Conservation (phyloP, 2,329 filamentous ascomycete genomes). For the Penicillium sp. region DNA sequence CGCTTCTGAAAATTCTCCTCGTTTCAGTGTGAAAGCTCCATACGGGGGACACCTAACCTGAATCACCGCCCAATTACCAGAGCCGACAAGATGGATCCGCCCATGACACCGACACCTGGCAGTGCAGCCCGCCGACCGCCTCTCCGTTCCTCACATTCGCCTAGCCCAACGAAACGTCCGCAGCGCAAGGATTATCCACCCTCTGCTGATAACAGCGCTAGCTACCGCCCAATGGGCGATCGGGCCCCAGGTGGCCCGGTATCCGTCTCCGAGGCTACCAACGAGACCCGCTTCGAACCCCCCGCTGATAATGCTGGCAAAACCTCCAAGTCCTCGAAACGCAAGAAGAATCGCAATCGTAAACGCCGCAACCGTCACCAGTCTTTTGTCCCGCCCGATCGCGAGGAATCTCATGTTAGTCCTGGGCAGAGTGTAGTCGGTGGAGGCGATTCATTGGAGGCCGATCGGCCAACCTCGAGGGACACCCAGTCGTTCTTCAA, state of each 20-base stretch:
- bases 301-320: slow-evolving; percentile 24
- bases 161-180: slow-evolving; percentile 15
- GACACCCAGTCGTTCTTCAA: slow-evolving; percentile 55
- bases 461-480: slow-evolving; percentile 26
- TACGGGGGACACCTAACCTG: background rate
- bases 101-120: slow-evolving; percentile 13
- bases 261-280: slow-evolving; percentile 16
- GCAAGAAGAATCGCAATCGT: slow-evolving; percentile 72
- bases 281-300: slow-evolving; percentile 23
- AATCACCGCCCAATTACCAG: background rate
- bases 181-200: slow-evolving; percentile 22
- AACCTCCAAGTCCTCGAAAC: slow-evolving; percentile 30
- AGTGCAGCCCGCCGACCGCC: slow-evolving; percentile 8
- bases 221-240: slow-evolving; percentile 22
- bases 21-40: background rate
- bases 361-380: slow-evolving; percentile 79
- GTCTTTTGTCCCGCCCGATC: slow-evolving; percentile 67
- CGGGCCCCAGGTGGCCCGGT: slow-evolving; percentile 13
- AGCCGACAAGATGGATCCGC: slow-evolving; percentile 13
- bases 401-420: slow-evolving; percentile 55
- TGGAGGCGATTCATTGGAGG: slow-evolving; percentile 33
- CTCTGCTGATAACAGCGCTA: slow-evolving; percentile 19
- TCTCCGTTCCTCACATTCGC: slow-evolving; percentile 9
- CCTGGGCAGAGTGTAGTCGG: slow-evolving; percentile 54
- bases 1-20: background rate